phyloP scores from a whole-genome alignment of 768 basidiomycete genomes.

The Rhodotorula sphaerocarpa region DNA sequence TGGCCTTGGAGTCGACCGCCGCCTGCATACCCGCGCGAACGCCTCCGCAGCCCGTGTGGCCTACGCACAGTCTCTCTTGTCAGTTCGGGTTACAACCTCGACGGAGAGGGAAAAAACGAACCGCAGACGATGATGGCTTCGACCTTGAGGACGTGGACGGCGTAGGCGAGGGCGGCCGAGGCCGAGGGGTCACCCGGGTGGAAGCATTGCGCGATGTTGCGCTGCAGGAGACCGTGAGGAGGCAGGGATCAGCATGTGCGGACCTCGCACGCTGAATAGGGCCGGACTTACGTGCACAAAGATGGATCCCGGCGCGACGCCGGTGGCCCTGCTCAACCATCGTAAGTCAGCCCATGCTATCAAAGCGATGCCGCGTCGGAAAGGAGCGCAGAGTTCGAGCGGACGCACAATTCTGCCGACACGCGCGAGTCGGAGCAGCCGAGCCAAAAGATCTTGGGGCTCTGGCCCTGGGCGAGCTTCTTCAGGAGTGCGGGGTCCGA shows the following conservation, averaged over 20 bases:
- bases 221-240: conserved; percentile 6
- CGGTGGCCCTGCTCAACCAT: conserved; percentile 29
- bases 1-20: conserved; percentile 1
- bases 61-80: not conserved
- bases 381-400: not conserved
- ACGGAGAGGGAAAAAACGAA: not conserved
- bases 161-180: conserved; percentile 37
- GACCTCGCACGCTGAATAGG: not conserved
- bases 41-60: conserved; percentile 35
- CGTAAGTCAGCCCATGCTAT: too few species aligned
- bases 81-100: not conserved
- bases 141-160: conserved; percentile 37
- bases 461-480: conserved; percentile 35
- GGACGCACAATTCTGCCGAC: conserved; percentile 34
- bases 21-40: conserved; percentile 32
- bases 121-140: conserved; percentile 39
- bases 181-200: conserved; percentile 36
- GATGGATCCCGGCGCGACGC: conserved; percentile 39
- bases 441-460: conserved; percentile 37
- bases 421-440: conserved; percentile 39
- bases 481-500: conserved; percentile 30
- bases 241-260: not conserved
- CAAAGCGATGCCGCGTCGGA: too few species aligned
- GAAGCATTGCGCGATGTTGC: conserved; percentile 40
- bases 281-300: conserved; percentile 38